Conservation (phyloP, 257 asterid genomes). For the Thymus quinquecostatus region DNA sequence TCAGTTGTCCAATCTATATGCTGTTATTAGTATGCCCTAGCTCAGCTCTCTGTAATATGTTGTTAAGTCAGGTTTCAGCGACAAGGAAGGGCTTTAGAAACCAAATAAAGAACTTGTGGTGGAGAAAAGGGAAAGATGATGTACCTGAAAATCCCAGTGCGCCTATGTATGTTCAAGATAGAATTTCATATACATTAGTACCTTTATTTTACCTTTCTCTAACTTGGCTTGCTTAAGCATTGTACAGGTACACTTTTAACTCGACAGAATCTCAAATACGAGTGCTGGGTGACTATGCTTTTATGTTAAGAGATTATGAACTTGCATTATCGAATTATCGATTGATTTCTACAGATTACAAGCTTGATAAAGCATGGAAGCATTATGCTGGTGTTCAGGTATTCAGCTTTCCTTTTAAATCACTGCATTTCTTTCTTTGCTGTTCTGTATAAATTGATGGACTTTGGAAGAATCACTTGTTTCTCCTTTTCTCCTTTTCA, state of each 20-base stretch:
- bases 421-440: slow-evolving; percentile 22
- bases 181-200: slow-evolving; percentile 27
- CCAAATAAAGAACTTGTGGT: slow-evolving; percentile 97
- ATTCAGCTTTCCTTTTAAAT: slow-evolving; percentile 22
- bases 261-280: slow-evolving; percentile 96
- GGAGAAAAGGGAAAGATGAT: slow-evolving; percentile 99
- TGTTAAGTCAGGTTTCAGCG: slow-evolving; percentile 76
- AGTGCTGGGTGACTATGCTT: slow-evolving; percentile 94
- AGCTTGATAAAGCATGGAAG: slow-evolving; percentile 98
- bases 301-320: slow-evolving; percentile 96
- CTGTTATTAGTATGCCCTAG: background rate
- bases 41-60: slow-evolving; percentile 7
- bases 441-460: slow-evolving; percentile 19
- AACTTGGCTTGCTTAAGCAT: slow-evolving; percentile 46
- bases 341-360: slow-evolving; percentile 87
- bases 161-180: slow-evolving; percentile 54
- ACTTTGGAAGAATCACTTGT: background rate
- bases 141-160: slow-evolving; percentile 69
- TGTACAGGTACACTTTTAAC: slow-evolving; percentile 88
- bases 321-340: slow-evolving; percentile 97
- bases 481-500: background rate
- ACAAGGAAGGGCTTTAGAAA: slow-evolving; percentile 97
- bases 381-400: slow-evolving; percentile 98
- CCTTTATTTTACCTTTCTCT: slow-evolving; percentile 33
- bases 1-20: slow-evolving; percentile 24